These are phyloP conservation scores for Trichosporon sp. DNA, from an alignment of 1,284 basidiomycete genomes.

Conservation along the genomic window DNA sequence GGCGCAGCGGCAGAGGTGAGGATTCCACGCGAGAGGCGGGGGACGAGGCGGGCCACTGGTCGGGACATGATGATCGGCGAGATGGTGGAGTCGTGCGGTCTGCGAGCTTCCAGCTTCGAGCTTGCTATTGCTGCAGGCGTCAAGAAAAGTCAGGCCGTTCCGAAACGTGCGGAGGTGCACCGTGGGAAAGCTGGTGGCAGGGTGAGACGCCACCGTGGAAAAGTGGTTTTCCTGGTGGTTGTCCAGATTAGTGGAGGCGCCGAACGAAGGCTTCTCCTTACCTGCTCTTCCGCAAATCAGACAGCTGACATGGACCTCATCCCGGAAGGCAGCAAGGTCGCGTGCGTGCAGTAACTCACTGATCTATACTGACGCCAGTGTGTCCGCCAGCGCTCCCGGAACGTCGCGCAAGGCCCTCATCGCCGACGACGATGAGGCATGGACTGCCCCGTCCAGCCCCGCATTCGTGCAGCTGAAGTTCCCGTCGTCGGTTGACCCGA, in stretches of 20 bases:
- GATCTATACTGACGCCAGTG: slow-evolving; percentile 15
- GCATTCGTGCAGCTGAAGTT: slow-evolving; percentile 38
- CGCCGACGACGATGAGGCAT: slow-evolving; percentile 29
- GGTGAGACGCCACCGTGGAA: background rate
- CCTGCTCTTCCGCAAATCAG: background rate
- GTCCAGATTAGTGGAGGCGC: background rate
- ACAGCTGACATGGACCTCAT: slow-evolving; percentile 4
- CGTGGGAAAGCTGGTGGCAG: slow-evolving; percentile 6
- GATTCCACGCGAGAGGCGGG: background rate
- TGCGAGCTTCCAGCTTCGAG: background rate
- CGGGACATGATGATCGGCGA: slow-evolving; percentile 8
- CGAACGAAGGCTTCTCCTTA: too few species aligned
- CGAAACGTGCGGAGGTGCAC: background rate
- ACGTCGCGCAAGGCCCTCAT: slow-evolving; percentile 21
- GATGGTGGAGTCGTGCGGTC: slow-evolving; percentile 3
- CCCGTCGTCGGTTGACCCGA: slow-evolving; percentile 30
- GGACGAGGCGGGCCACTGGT: slow-evolving; percentile 5
- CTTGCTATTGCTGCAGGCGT: background rate
- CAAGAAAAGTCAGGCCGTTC: slow-evolving; percentile 12
- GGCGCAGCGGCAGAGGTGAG: background rate
- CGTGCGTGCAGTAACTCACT: background rate
- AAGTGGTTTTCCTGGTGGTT: background rate
- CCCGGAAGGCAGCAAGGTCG: slow-evolving; percentile 9
- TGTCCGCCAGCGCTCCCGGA: slow-evolving; percentile 25
- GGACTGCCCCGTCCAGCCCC: slow-evolving; percentile 32